Percentiles rank a stretch among this genome's conserved stretches.
Conservation (phyloP, 768 basidiomycete genomes). For the Calocera cornea region DNA sequence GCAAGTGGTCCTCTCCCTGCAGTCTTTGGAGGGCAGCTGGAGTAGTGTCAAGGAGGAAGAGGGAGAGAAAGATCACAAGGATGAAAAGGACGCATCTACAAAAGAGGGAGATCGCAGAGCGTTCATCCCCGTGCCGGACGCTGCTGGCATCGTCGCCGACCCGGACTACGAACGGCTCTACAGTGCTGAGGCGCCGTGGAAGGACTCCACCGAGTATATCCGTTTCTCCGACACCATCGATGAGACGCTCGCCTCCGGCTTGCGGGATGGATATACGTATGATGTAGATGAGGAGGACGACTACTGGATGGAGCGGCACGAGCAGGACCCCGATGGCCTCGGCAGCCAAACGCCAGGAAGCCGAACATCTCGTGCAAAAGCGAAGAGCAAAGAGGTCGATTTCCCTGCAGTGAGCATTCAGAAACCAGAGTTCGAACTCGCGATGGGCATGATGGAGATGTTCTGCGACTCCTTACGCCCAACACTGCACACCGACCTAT, state of each 20-base stretch:
- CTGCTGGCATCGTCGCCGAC: slow-evolving; percentile 63
- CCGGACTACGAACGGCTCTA: slow-evolving; percentile 55
- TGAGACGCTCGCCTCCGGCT: slow-evolving; percentile 45
- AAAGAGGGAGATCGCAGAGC: slow-evolving; percentile 22
- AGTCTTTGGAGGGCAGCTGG: slow-evolving; percentile 19
- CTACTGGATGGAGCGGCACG: slow-evolving; percentile 87
- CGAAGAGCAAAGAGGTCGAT: not conserved
- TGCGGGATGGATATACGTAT: slow-evolving; percentile 69
- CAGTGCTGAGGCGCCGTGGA: slow-evolving; percentile 38
- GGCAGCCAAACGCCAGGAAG: not conserved
- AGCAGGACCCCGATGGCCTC: slow-evolving; percentile 44
- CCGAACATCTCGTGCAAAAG: not conserved
- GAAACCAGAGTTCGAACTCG: slow-evolving; percentile 87
- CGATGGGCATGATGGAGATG: slow-evolving; percentile 90
- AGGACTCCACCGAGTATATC: slow-evolving; percentile 63
- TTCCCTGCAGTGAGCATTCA: slow-evolving; percentile 38
- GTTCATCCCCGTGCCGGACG: slow-evolving; percentile 88
- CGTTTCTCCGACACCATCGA: slow-evolving; percentile 79
- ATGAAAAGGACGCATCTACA: slow-evolving; percentile 18
- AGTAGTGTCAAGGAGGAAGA: slow-evolving; percentile 14
- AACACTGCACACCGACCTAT: not conserved
- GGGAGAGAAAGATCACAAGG: slow-evolving; percentile 3
- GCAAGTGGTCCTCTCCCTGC: slow-evolving; percentile 38
- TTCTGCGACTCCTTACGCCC: slow-evolving; percentile 27
- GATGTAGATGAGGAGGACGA: slow-evolving; percentile 94